These are phyloP conservation scores for Protomyces arabidopsidicola DNA, from an alignment of 1,139 yeast genomes.

Conservation along the genomic window DNA sequence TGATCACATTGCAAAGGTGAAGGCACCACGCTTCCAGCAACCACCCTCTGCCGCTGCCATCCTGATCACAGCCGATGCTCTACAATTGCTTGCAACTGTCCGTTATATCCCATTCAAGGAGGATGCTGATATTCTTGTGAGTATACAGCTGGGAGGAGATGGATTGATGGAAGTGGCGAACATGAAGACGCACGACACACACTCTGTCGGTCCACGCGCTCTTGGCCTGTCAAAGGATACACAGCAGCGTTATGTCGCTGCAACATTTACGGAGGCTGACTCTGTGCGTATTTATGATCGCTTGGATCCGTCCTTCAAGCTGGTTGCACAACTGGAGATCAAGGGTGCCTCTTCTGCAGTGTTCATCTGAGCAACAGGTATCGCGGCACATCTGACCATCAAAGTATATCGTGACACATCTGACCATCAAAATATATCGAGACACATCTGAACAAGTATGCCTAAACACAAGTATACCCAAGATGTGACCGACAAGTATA, in stretches of 20 bases:
- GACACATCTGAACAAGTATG: too few relatives aligned
- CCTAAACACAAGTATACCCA: too few relatives aligned
- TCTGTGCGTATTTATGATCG: slow-evolving; percentile 9
- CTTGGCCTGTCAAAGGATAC: slow-evolving; percentile 1
- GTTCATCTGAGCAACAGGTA: too few relatives aligned
- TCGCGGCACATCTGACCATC: too few relatives aligned
- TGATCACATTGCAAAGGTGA: neutral
- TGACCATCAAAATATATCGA: too few relatives aligned
- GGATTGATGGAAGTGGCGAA: neutral
- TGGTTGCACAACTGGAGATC: neutral
- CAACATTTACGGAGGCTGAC: slow-evolving; percentile 5
- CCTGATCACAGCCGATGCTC: slow-evolving; percentile 9
- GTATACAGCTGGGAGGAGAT: neutral
- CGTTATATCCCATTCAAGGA: slow-evolving; percentile 14
- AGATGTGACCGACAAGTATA: too few relatives aligned
- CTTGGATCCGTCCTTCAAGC: neutral
- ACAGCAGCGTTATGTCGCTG: neutral
- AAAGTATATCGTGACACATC: too few relatives aligned
- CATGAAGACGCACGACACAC: slow-evolving; percentile 1
- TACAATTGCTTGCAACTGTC: slow-evolving; percentile 5
- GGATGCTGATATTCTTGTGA: slow-evolving; percentile 7
- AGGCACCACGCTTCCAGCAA: slow-evolving; percentile 2
- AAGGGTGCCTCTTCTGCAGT: neutral
- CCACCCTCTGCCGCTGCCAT: slow-evolving; percentile 21
- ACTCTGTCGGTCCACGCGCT: slow-evolving; percentile 7